phyloP scores from a whole-genome alignment of 2,329 filamentous ascomycete species.

The Aspergillus sp. region DNA sequence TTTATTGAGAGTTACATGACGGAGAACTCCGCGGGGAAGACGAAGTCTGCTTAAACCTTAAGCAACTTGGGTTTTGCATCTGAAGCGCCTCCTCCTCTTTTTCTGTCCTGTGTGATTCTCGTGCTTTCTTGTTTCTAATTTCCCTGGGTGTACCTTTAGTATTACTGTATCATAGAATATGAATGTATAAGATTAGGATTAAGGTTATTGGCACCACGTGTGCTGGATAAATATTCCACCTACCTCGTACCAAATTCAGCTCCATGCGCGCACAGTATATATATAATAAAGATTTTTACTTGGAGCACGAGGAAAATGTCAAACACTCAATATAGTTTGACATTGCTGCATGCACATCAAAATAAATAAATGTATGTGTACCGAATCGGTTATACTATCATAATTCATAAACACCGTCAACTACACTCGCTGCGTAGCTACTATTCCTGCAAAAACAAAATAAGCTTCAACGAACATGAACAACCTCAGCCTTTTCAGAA shows the following conservation, averaged over 20 bases:
- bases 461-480: neutral
- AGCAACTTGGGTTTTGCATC: neutral
- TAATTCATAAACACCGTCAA: neutral
- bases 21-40: constrained; percentile 13
- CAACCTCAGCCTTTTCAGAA: constrained; percentile 8
- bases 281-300: neutral
- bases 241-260: neutral
- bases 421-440: neutral
- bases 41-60: constrained; percentile 2
- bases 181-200: constrained; percentile 19
- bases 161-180: constrained; percentile 27
- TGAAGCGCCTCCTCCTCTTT: constrained; percentile 7
- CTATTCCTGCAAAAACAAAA: neutral
- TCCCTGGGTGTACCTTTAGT: constrained; percentile 21
- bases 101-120: neutral
- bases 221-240: too few relatives aligned
- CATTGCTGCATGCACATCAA: too few relatives aligned
- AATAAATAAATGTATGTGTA: too few relatives aligned
- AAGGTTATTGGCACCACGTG: neutral
- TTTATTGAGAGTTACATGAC: constrained; percentile 41
- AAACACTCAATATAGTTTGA: neutral
- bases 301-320: neutral
- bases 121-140: neutral
- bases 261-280: neutral
- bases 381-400: neutral